Evolutionary conservation across 768 basidiomycete genomes (phyloP).

Genomic region (Collybia mongolica): DNA sequence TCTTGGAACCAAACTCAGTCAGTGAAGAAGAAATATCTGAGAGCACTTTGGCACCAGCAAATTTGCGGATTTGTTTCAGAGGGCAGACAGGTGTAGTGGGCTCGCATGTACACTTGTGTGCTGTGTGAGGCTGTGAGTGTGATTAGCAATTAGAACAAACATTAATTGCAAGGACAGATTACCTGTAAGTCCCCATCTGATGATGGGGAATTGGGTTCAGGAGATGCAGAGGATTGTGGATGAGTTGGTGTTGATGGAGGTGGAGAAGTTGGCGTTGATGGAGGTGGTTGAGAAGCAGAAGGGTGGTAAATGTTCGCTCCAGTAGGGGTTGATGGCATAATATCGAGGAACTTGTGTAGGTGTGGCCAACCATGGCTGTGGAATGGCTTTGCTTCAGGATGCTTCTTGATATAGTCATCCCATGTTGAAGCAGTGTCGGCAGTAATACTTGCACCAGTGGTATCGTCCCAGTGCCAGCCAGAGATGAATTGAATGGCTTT

Average conservation of each 20-base stretch:
- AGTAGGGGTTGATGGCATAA: conserved; percentile 13
- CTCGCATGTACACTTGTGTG: background rate
- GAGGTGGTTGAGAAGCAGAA: conserved; percentile 4
- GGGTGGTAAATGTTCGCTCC: conserved; percentile 11
- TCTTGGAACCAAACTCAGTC: conserved; percentile 23
- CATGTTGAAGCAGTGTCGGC: conserved; percentile 10
- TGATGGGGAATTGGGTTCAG: background rate
- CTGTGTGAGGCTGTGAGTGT: conserved; percentile 1
- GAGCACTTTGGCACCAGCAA: conserved; percentile 1
- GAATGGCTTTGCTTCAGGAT: conserved; percentile 17
- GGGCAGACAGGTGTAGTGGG: no score
- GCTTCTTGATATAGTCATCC: conserved; percentile 6
- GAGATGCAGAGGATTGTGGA: conserved; percentile 5
- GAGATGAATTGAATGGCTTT: conserved; percentile 19
- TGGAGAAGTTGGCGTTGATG: background rate
- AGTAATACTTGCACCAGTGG: conserved; percentile 11
- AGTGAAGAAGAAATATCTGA: conserved; percentile 28
- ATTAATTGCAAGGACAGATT: background rate
- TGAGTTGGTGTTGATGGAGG: conserved; percentile 3
- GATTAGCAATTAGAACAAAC: background rate
- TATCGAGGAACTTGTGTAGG: conserved; percentile 7
- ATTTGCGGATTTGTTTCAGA: no score
- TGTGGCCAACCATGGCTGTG: conserved; percentile 20
- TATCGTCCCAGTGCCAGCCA: conserved; percentile 24
- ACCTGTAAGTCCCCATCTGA: background rate